These are phyloP conservation scores for Wickerhamomyces alni DNA, from an alignment of 805 yeast genomes.

Conservation along the genomic window DNA sequence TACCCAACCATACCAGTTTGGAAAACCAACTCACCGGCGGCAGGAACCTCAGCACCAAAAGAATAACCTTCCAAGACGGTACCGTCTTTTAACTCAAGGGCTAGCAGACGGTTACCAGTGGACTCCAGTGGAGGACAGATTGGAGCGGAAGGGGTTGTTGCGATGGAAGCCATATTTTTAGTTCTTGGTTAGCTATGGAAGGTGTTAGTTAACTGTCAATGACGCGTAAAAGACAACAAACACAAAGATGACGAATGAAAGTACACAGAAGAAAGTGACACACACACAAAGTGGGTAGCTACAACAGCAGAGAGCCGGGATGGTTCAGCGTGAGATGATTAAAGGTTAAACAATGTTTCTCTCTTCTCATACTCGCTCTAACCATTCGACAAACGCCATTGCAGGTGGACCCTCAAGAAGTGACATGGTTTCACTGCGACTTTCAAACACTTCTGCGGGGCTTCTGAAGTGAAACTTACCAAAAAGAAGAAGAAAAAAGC, in stretches of 20 bases:
- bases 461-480: background rate
- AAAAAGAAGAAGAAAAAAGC: background rate
- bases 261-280: too few relatives aligned
- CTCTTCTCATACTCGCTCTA: slow-evolving; percentile 14
- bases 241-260: background rate
- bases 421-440: too few relatives aligned
- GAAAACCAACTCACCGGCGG: slow-evolving; percentile 97
- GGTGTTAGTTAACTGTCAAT: too few relatives aligned
- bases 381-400: background rate
- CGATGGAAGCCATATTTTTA: slow-evolving; percentile 28
- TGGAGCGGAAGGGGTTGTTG: slow-evolving; percentile 57
- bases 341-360: background rate
- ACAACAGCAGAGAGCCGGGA: background rate
- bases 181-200: background rate
- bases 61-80: slow-evolving; percentile 88
- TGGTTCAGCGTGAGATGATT: background rate
- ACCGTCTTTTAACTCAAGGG: slow-evolving; percentile 87
- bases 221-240: too few relatives aligned
- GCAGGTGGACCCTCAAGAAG: background rate
- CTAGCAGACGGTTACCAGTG: slow-evolving; percentile 75
- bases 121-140: slow-evolving; percentile 87
- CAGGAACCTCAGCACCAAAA: slow-evolving; percentile 85
- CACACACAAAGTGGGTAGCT: too few relatives aligned
- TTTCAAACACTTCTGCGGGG: background rate
- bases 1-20: slow-evolving; percentile 99